Evolutionary conservation across 1,139 yeast species (phyloP).

Genomic region (Zygoascus meyerae): DNA sequence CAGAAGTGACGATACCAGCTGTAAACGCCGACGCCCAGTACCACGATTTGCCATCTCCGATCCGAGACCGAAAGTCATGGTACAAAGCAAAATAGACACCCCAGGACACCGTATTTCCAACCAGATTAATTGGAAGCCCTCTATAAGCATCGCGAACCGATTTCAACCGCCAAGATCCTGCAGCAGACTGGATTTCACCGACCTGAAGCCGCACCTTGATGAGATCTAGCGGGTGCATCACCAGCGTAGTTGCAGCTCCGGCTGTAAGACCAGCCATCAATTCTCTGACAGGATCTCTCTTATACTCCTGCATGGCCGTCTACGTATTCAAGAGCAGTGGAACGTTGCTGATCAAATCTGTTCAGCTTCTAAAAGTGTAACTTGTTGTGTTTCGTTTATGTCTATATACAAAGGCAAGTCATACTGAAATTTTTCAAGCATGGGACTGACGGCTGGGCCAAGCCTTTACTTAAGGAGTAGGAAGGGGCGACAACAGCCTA

Average conservation of each 20-base stretch:
- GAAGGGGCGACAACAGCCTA: slow-evolving; percentile 59
- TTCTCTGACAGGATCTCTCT: slow-evolving; percentile 36
- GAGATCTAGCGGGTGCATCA: slow-evolving; percentile 86
- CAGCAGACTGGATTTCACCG: not conserved
- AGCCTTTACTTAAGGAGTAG: slow-evolving; percentile 50
- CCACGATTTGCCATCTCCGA: slow-evolving; percentile 22
- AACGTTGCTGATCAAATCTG: not conserved
- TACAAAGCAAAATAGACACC: slow-evolving; percentile 75
- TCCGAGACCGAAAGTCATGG: slow-evolving; percentile 14
- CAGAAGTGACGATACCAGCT: slow-evolving; percentile 72
- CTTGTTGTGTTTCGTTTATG: too few species aligned
- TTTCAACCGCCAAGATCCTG: slow-evolving; percentile 3
- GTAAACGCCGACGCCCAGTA: slow-evolving; percentile 50
- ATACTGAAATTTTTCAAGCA: too few species aligned
- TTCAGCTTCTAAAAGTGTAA: too few species aligned
- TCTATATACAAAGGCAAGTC: too few species aligned
- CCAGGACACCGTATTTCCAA: slow-evolving; percentile 89
- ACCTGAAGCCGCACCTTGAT: slow-evolving; percentile 73
- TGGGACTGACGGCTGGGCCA: too few species aligned
- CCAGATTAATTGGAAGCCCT: slow-evolving; percentile 72
- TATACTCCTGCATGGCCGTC: not conserved
- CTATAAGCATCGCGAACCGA: slow-evolving; percentile 44
- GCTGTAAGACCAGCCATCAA: slow-evolving; percentile 74
- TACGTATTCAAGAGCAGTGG: not conserved
- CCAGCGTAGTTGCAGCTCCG: slow-evolving; percentile 71